Base-by-base conservation (phyloP, 2,329 filamentous ascomycete species). In the Aspergillus awamori region DNA sequence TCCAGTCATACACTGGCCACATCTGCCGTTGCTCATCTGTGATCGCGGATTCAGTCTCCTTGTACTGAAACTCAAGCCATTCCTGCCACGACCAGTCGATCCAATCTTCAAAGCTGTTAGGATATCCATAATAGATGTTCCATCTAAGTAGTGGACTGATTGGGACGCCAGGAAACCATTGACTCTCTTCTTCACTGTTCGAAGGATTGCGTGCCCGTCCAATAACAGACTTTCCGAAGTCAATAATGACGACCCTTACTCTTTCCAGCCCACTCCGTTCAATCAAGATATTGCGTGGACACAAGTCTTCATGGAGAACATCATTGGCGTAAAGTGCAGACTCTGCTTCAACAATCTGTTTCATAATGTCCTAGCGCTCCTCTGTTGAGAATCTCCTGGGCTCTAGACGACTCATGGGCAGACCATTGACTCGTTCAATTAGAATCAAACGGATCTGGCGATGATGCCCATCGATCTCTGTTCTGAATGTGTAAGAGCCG, bases 31-130 rank as follows among this genome's bases (percentile, higher is more conserved):
- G 39, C 15, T 48, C 41, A 8, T 48, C 15, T 3, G 53, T 48
- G 24, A 57, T 57, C 2, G 28, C n/a, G 10, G 22, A 17, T 24
- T 53, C 51, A 5, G 39, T 33, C 5, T 48, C 17, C 39, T 48
- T 57, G 28, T 57, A 57, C 7, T 57, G 39, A 47, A 15, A 26
- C 53, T 57, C 41, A 33, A 57, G 53, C 53, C 53, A 57, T 4
- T 26, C 8, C 17, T 39, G 41, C 53, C 53, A 57, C 47, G 53
- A 5, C 53, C 53, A 57, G 41, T 57, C 28, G 22, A 57, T 48
- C 53, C 41, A 57, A 10, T 47, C 53, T 6, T 5, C n/a, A 38
- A 48, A 47, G 17, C 1, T 2, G 30, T 5, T n/a, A 7, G 36
- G 53, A 5, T 26, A 17, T 13, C 53, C 7, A 13, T 33, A 48